A percentile compares a stretch with the other conserved stretches of the same genome.
Conservation (phyloP, 257 asterid genomes). For the Solanum dulcamara region DNA sequence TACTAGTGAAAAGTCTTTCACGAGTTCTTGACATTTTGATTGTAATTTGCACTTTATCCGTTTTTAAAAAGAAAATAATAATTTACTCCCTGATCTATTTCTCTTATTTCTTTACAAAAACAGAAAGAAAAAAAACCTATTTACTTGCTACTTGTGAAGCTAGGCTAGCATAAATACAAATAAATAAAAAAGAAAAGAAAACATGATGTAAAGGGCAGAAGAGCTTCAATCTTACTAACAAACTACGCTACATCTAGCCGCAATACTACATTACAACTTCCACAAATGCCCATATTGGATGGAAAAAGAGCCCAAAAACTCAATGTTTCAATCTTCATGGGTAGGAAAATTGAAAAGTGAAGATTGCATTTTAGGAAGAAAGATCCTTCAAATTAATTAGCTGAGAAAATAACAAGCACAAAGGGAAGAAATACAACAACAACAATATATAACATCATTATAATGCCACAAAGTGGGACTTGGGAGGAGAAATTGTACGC, state of each 20-base stretch:
- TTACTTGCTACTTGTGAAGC: neutral
- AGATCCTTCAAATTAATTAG: neutral
- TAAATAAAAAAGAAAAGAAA: too few relatives aligned
- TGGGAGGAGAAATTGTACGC: neutral
- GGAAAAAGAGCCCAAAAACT: neutral
- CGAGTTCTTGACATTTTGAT: neutral
- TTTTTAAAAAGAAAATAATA: too few relatives aligned
- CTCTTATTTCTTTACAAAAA: neutral
- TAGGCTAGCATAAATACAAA: neutral
- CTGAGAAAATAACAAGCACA: neutral
- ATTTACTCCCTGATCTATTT: neutral
- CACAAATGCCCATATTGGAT: neutral
- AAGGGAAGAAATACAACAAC: neutral
- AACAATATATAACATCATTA: too few relatives aligned
- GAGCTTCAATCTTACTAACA: neutral
- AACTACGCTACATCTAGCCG: neutral
- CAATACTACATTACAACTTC: neutral
- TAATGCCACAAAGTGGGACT: too few relatives aligned
- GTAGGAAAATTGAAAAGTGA: neutral
- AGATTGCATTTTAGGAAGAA: neutral
- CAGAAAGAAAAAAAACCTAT: neutral
- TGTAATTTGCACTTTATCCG: neutral
- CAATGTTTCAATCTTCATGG: neutral
- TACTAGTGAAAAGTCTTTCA: too few relatives aligned
- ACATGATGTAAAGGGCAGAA: neutral